Base-by-base conservation (phyloP, 169 alveolate species). In the Miamiensis avidus region DNA sequence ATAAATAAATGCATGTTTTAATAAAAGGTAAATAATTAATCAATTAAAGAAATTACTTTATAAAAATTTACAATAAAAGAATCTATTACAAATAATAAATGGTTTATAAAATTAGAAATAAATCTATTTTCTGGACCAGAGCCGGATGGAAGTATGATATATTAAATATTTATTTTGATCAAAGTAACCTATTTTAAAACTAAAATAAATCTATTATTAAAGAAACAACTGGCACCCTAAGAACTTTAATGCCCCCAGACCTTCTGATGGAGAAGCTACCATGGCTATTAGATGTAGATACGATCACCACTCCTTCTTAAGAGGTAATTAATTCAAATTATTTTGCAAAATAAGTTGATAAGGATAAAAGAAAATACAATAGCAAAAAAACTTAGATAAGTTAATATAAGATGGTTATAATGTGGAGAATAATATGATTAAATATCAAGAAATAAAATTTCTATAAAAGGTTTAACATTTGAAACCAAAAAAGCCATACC, bases 191-290 rank as follows among this genome's bases (percentile, higher is more conserved):
- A 77, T 49, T 49, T 49, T 49, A 49, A 49, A 49, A 11, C 20
- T 11, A 49, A 11, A 4, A 11, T 49, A 49, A 11, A 11, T 49
- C 69, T 49, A 11, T 49, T 11, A 49, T 11, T 29, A 25, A 29
- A 79, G 82, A 74, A 86, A 86, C 75, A 86, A 86, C 30, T 86
- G 90, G 90, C 90, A 86, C 79, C 90, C 90, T 81, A 86, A 86
- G 69, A 86, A 81, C 65, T 86, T 86, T 31, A 86, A 86, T 86
- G 83, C 87, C 74, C 90, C 90, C 69, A 74, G 90, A 74, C 90
- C 90, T 76, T 74, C 90, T 25, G 65, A 74, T 30, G 82, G 85
- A 81, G 87, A 79, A 49, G 74, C 75, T 33, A 81, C 87, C 30
- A 81, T 86, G 28, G 90, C 81, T 25, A 86, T 86, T 81, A 86